Evolutionary conservation across 768 basidiomycete species (phyloP).

Genomic region (Mycena pura): DNA sequence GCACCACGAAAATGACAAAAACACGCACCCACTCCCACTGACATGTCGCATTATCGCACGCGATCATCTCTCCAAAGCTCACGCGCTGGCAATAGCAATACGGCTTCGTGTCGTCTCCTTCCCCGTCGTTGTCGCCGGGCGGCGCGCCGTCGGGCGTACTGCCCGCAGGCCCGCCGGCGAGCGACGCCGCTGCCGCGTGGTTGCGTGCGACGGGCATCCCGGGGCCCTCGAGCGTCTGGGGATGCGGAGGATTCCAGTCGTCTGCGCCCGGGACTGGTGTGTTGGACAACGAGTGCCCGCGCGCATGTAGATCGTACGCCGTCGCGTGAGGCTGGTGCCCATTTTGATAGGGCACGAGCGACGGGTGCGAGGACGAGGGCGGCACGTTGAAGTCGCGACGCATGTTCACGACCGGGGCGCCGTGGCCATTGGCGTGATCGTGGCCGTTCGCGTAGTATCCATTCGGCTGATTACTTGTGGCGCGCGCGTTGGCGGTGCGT

Average conservation of each 20-base stretch:
- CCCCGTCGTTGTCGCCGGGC: conserved; percentile 48
- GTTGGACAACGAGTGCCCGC: conserved; percentile 38
- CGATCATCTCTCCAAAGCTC: conserved; percentile 95
- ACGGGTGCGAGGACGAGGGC: conserved; percentile 57
- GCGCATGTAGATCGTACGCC: conserved; percentile 48
- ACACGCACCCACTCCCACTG: conserved; percentile 88
- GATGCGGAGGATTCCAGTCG: conserved; percentile 58
- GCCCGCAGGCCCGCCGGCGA: background rate
- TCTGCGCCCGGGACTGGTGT: conserved; percentile 35
- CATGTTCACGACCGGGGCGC: conserved; percentile 27
- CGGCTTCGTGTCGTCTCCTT: conserved; percentile 64
- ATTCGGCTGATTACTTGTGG: conserved; percentile 46
- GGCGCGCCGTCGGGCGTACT: conserved; percentile 15
- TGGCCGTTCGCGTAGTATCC: conserved; percentile 39
- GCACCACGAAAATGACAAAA: conserved; percentile 12
- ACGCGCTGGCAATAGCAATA: conserved; percentile 89
- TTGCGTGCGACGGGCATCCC: conserved; percentile 75
- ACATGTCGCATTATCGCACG: conserved; percentile 84
- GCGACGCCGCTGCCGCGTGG: conserved; percentile 20
- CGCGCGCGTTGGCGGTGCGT: conserved; percentile 49
- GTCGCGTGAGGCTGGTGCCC: conserved; percentile 43
- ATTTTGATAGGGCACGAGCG: conserved; percentile 55
- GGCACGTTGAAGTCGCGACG: conserved; percentile 56
- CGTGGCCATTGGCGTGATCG: conserved; percentile 35
- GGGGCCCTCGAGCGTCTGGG: conserved; percentile 74